Percentiles rank a stretch among this genome's conserved stretches.
Evolutionary conservation across 768 basidiomycete genomes (phyloP).

Genomic region (Leccinum uliginosum): DNA sequence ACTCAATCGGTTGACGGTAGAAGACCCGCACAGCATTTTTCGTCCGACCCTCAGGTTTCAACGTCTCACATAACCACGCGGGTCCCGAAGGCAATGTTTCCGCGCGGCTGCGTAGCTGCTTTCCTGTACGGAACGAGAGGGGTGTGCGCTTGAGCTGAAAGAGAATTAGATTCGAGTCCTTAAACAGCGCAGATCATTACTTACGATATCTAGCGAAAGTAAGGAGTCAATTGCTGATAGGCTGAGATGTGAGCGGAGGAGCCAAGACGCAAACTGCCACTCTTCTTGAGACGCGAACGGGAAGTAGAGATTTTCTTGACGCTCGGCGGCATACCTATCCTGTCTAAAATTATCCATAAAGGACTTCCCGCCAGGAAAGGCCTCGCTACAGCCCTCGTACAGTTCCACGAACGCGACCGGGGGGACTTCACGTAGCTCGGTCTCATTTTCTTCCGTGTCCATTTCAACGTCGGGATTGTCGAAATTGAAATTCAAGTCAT

Average conservation of each 20-base stretch:
- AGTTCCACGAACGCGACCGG: neutral
- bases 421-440: neutral
- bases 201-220: neutral
- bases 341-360: slow-evolving; percentile 27
- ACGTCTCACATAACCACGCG: neutral
- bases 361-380: slow-evolving; percentile 2
- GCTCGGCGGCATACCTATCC: slow-evolving; percentile 19
- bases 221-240: neutral
- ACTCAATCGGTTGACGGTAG: neutral
- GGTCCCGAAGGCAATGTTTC: neutral
- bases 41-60: neutral
- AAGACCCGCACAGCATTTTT: neutral
- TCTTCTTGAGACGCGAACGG: neutral
- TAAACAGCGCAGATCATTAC: neutral
- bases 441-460: neutral
- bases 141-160: neutral
- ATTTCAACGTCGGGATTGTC: neutral
- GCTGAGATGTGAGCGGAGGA: neutral
- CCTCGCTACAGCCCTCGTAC: neutral
- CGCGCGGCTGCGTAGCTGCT: neutral
- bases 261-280: neutral
- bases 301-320: slow-evolving; percentile 13
- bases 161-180: neutral
- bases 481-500: neutral
- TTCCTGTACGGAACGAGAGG: neutral